These are phyloP conservation scores for Claviceps spartinae DNA, from an alignment of 2,329 filamentous ascomycete genomes.

Conservation along the genomic window DNA sequence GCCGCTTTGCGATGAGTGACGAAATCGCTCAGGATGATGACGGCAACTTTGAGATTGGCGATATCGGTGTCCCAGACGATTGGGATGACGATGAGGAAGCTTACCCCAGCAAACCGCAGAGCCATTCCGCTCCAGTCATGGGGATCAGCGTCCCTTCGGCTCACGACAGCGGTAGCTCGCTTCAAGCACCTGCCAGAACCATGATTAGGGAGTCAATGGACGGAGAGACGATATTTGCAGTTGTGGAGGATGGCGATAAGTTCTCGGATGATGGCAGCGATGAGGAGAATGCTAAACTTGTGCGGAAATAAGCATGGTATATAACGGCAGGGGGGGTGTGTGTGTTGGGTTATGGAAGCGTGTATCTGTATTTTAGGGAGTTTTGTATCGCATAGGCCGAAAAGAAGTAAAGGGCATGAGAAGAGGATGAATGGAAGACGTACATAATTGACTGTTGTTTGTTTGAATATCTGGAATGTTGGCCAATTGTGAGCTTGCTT, in stretches of 20 bases:
- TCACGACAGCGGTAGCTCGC: slow-evolving; percentile 9
- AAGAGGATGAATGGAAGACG: no score
- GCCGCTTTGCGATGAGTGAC: slow-evolving; percentile 96
- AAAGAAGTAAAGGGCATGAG: neutral
- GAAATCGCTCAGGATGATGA: slow-evolving; percentile 98
- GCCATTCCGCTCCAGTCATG: slow-evolving; percentile 12
- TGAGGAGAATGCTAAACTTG: slow-evolving; percentile 36
- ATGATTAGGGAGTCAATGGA: slow-evolving; percentile 49
- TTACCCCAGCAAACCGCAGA: slow-evolving; percentile 26
- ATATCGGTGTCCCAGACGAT: slow-evolving; percentile 64
- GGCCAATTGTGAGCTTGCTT: no score
- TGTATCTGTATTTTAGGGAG: neutral
- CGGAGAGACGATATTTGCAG: slow-evolving; percentile 90
- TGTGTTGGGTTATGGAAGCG: neutral
- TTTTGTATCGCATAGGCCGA: neutral
- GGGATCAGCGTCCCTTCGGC: slow-evolving; percentile 12
- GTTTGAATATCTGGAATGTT: no score
- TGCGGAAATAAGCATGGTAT: slow-evolving; percentile 22
- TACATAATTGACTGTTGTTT: no score
- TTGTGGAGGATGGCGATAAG: slow-evolving; percentile 72
- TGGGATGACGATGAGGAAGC: slow-evolving; percentile 43
- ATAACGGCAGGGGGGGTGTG: slow-evolving; percentile 1
- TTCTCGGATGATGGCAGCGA: slow-evolving; percentile 60
- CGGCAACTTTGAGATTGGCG: slow-evolving; percentile 85
- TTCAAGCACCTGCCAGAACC: slow-evolving; percentile 14